phyloP scores from a whole-genome alignment of 2,329 filamentous ascomycete species.

The Penicillium sp. region DNA sequence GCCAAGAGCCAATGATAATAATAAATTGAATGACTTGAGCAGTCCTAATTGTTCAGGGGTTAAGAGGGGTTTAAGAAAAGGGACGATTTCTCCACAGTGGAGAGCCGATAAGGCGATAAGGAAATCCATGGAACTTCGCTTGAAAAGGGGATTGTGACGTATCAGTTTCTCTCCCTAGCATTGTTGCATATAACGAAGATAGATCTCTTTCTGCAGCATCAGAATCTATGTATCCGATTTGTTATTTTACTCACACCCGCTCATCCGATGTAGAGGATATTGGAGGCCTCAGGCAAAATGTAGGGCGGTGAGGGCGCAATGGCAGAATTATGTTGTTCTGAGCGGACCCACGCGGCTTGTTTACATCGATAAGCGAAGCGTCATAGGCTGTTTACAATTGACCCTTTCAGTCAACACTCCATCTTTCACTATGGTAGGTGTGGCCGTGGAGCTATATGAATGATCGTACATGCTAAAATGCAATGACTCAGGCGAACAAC shows the following conservation, averaged over 20 bases:
- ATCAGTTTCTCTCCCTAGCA: background rate
- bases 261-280: too few relatives aligned
- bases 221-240: too few relatives aligned
- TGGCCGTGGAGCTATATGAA: background rate
- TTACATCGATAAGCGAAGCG: slow-evolving; percentile 12
- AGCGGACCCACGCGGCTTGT: slow-evolving; percentile 9
- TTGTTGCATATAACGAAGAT: background rate
- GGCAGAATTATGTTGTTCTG: slow-evolving; percentile 2
- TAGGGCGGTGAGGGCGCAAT: slow-evolving; percentile 5
- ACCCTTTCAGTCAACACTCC: background rate
- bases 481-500: slow-evolving; percentile 45
- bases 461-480: background rate
- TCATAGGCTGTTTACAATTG: slow-evolving; percentile 9
- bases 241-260: too few relatives aligned
- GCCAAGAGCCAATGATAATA: slow-evolving; percentile 4
- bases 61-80: slow-evolving; percentile 22
- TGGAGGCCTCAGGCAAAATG: too few relatives aligned
- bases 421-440: slow-evolving; percentile 3
- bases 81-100: slow-evolving; percentile 29
- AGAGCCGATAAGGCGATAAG: slow-evolving; percentile 20
- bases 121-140: background rate
- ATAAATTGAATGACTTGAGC: background rate
- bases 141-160: background rate
- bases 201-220: too few relatives aligned
- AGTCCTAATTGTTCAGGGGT: slow-evolving; percentile 20